These are phyloP conservation scores for Macrophomina phaseolina DNA, from an alignment of 2,329 filamentous ascomycete species.

Conservation along the genomic window DNA sequence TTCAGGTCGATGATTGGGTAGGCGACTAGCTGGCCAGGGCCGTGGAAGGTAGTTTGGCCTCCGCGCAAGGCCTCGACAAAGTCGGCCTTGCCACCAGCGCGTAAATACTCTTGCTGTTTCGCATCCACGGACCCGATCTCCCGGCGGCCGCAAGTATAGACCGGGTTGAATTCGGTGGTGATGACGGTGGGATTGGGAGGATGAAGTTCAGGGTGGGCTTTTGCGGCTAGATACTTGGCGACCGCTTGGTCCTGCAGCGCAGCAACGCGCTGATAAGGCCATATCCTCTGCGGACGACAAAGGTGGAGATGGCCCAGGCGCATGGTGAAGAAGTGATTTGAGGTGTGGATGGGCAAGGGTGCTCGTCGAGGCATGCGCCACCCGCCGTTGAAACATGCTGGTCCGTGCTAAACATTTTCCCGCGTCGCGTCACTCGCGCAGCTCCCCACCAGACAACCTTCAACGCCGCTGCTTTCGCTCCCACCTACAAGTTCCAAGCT, in stretches of 20 bases:
- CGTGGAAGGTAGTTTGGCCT: slow-evolving; percentile 93
- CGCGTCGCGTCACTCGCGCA: slow-evolving; percentile 15
- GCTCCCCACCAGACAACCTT: slow-evolving; percentile 30
- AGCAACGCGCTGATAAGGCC: slow-evolving; percentile 15
- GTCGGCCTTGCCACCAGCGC: slow-evolving; percentile 56
- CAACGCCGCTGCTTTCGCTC: slow-evolving; percentile 24
- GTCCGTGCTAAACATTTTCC: slow-evolving; percentile 20
- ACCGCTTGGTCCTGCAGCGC: slow-evolving; percentile 24
- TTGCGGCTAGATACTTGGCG: slow-evolving; percentile 20
- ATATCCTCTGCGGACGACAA: slow-evolving; percentile 7
- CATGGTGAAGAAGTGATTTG: not conserved
- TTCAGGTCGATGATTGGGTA: slow-evolving; percentile 89
- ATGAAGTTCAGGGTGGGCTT: slow-evolving; percentile 25
- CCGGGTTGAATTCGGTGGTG: slow-evolving; percentile 80
- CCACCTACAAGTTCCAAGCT: not conserved
- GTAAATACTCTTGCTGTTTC: slow-evolving; percentile 51
- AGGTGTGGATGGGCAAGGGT: not conserved
- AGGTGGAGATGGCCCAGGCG: slow-evolving; percentile 24
- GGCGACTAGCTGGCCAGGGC: slow-evolving; percentile 89
- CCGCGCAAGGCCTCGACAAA: slow-evolving; percentile 78
- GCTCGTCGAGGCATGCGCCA: not conserved
- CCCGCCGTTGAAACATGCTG: not conserved
- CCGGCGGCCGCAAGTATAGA: slow-evolving; percentile 89
- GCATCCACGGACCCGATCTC: slow-evolving; percentile 62
- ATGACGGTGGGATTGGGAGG: slow-evolving; percentile 68